These are phyloP conservation scores for Ampelocalamus luodianensis DNA, from an alignment of 176 grass and related monocot species.

Conservation along the genomic window DNA sequence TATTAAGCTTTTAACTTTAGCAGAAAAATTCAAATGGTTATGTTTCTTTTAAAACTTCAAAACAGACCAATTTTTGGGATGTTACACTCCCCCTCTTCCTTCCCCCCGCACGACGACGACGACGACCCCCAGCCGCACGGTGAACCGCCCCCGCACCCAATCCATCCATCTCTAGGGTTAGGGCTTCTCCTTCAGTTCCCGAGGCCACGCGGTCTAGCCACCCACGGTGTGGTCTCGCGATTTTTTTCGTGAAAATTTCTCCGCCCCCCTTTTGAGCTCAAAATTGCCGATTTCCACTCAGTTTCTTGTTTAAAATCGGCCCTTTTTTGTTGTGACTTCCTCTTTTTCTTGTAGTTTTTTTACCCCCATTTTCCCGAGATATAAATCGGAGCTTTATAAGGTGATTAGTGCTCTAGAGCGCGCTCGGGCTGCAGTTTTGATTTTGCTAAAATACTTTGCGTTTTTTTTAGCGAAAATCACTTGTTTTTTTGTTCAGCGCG, in stretches of 20 bases:
- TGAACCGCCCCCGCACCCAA: neutral
- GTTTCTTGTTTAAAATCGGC: neutral
- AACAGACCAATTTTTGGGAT: no score
- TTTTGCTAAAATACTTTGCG: neutral
- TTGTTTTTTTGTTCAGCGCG: neutral
- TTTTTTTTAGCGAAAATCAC: neutral
- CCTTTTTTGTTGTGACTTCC: neutral
- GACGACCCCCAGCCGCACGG: slow-evolving; percentile 36
- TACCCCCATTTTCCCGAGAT: neutral
- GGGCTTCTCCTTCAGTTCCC: slow-evolving; percentile 1
- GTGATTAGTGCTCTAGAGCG: neutral
- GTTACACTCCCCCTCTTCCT: slow-evolving; percentile 33
- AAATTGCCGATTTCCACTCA: neutral
- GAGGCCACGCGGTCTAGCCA: neutral
- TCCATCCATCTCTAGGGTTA: slow-evolving; percentile 13
- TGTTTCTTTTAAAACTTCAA: no score
- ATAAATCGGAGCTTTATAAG: neutral
- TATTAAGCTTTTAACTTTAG: no score
- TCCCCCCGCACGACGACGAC: slow-evolving; percentile 40
- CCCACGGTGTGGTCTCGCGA: neutral
- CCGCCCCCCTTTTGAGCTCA: neutral
- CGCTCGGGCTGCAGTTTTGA: neutral
- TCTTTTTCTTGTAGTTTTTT: neutral
- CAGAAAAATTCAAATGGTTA: no score
- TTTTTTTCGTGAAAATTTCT: neutral